A percentile compares a stretch with the other conserved stretches of the same genome.
Conservation (phyloP, 306 rosid species). For the Vigna angularis region DNA sequence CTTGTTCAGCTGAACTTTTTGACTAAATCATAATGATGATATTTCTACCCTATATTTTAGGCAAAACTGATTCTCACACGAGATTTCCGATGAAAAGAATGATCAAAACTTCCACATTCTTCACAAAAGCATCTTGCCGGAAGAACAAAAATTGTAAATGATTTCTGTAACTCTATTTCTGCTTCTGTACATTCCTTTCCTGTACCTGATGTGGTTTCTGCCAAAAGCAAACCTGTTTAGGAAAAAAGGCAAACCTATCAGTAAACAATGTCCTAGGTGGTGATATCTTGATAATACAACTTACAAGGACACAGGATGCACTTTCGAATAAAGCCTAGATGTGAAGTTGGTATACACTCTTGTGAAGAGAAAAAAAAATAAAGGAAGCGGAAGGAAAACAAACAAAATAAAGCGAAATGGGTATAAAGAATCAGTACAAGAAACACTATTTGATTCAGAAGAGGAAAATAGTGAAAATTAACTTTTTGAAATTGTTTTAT, state of each 20-base stretch:
- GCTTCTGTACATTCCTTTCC: conserved; percentile 26
- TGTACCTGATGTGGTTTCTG: conserved; percentile 33
- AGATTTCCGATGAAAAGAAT: conserved; percentile 29
- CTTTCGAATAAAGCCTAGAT: conserved; percentile 19
- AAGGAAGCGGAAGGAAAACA: no score
- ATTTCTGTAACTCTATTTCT: not conserved
- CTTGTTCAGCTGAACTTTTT: conserved; percentile 32
- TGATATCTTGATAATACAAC: not conserved
- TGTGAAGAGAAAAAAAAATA: no score
- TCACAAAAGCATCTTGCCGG: conserved; percentile 29
- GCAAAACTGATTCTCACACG: conserved; percentile 23
- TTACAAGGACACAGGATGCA: not conserved
- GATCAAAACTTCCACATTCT: conserved; percentile 25
- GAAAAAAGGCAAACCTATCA: conserved; percentile 20
- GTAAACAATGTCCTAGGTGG: conserved; percentile 8
- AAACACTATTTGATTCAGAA: no score
- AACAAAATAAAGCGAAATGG: no score
- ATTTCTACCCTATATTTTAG: not conserved
- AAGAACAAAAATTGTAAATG: conserved; percentile 22
- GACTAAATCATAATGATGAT: not conserved
- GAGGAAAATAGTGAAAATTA: no score
- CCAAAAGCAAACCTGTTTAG: conserved; percentile 34
- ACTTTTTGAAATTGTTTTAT: no score
- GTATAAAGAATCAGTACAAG: no score
- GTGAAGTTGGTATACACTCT: conserved; percentile 22